phyloP scores from a whole-genome alignment of 2,329 filamentous ascomycete genomes.

The Ceratocystis smalleyi region DNA sequence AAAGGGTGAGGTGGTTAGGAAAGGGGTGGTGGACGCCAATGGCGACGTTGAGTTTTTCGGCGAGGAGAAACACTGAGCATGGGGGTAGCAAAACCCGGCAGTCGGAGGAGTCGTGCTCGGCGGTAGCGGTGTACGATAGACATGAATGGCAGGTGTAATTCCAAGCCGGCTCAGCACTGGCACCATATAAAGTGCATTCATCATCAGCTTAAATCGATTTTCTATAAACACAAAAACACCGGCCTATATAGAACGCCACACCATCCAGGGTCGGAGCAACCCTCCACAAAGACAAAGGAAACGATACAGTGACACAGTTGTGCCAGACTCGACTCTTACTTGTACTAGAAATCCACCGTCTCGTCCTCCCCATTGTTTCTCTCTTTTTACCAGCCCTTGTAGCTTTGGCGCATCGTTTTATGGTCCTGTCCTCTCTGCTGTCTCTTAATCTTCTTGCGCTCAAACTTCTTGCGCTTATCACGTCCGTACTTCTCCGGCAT shows the following conservation, averaged over 20 bases:
- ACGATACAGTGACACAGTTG: constrained; percentile 5
- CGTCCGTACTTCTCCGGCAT: constrained; percentile 64
- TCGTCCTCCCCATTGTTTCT: not conserved
- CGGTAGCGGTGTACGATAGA: constrained; percentile 2
- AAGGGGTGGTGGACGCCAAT: constrained; percentile 54
- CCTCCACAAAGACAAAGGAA: constrained; percentile 3
- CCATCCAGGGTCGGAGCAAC: constrained; percentile 18
- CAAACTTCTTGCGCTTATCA: constrained; percentile 69
- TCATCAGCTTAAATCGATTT: not conserved
- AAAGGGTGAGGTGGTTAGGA: constrained; percentile 58
- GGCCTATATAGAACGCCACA: constrained; percentile 21
- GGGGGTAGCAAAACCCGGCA: not conserved
- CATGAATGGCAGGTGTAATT: too few relatives aligned
- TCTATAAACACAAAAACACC: constrained; percentile 15
- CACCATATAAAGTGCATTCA: not conserved
- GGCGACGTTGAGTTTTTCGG: constrained; percentile 92
- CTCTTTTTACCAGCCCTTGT: constrained; percentile 33
- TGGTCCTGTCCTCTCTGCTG: constrained; percentile 65
- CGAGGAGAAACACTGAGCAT: not conserved
- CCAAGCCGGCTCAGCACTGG: too few relatives aligned
- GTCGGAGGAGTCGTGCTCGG: not conserved
- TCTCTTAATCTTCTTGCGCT: constrained; percentile 67
- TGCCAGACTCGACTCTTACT: not conserved
- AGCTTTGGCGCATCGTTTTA: constrained; percentile 55
- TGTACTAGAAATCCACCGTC: not conserved